A percentile compares a stretch with the other conserved stretches of the same genome.
phyloP scores from a whole-genome alignment of 805 yeast genomes.

The Blastobotrys parvus region DNA sequence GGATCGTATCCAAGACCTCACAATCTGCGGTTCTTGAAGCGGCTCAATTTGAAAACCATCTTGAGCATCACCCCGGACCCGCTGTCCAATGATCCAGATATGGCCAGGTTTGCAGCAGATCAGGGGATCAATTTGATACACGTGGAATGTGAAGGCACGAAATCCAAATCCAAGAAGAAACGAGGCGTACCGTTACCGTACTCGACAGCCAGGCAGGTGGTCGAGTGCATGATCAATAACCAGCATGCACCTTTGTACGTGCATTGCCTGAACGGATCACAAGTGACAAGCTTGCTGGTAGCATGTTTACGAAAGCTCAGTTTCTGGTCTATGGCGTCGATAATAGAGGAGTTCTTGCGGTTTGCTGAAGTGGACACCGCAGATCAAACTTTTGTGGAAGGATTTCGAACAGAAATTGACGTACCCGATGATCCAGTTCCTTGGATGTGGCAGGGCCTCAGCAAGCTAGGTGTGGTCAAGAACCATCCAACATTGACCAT shows the following conservation, averaged over 20 bases:
- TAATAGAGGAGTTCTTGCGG: slow-evolving; percentile 73
- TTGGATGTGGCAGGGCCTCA: slow-evolving; percentile 63
- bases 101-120: slow-evolving; percentile 44
- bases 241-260: slow-evolving; percentile 64
- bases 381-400: slow-evolving; percentile 78
- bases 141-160: slow-evolving; percentile 49
- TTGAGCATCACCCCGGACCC: slow-evolving; percentile 76
- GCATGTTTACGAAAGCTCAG: slow-evolving; percentile 81
- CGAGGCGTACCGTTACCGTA: slow-evolving; percentile 75
- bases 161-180: slow-evolving; percentile 63
- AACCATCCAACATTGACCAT: slow-evolving; percentile 41
- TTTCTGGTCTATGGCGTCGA: slow-evolving; percentile 84
- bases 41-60: slow-evolving; percentile 61
- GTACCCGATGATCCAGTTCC: slow-evolving; percentile 45
- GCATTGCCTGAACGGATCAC: slow-evolving; percentile 87
- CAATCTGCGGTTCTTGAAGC: slow-evolving; percentile 58
- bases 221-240: slow-evolving; percentile 51
- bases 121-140: slow-evolving; percentile 60
- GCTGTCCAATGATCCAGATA: slow-evolving; percentile 35
- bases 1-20: slow-evolving; percentile 82
- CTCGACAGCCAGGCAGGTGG: slow-evolving; percentile 47
- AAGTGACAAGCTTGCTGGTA: slow-evolving; percentile 70
- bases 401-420: slow-evolving; percentile 56
- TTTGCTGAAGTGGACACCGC: slow-evolving; percentile 72
- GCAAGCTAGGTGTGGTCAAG: slow-evolving; percentile 43